Conservation (phyloP, 257 asterid genomes). For the Eucommia ulmoides region DNA sequence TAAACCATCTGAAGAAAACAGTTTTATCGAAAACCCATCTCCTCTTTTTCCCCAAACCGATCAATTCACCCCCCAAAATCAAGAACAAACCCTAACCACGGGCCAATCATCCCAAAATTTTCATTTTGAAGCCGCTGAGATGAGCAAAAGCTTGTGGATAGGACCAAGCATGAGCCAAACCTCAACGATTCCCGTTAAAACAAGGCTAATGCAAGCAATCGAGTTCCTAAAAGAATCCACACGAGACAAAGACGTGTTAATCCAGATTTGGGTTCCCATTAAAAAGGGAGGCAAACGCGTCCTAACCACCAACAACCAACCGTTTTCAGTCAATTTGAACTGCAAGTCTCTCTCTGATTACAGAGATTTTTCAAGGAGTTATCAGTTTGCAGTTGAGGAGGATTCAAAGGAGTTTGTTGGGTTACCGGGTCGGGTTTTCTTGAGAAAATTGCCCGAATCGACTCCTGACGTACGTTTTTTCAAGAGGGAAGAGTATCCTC, state of each 20-base stretch:
- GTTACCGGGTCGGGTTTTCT: slow-evolving; percentile 66
- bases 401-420: slow-evolving; percentile 45
- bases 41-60: slow-evolving; percentile 22
- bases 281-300: slow-evolving; percentile 42
- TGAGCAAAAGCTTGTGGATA: slow-evolving; percentile 40
- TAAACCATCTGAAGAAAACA: slow-evolving; percentile 19
- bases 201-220: slow-evolving; percentile 47
- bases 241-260: slow-evolving; percentile 39
- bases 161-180: slow-evolving; percentile 24
- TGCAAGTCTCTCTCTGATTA: slow-evolving; percentile 45
- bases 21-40: slow-evolving; percentile 10
- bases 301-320: slow-evolving; percentile 54
- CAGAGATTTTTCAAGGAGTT: slow-evolving; percentile 35
- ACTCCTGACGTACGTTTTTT: slow-evolving; percentile 72
- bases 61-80: slow-evolving; percentile 12
- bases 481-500: slow-evolving; percentile 54
- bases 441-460: slow-evolving; percentile 67
- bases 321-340: slow-evolving; percentile 35
- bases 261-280: slow-evolving; percentile 75
- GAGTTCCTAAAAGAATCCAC: slow-evolving; percentile 35
- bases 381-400: slow-evolving; percentile 48
- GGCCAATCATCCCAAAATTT: slow-evolving; percentile 21
- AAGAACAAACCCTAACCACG: slow-evolving; percentile 13
- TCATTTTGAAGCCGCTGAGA: slow-evolving; percentile 23
- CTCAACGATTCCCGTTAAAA: slow-evolving; percentile 26